Percentiles rank a stretch among this genome's conserved stretches.
Evolutionary conservation across 441 rosid species (phyloP).

Genomic region (Euphorbia corollata): DNA sequence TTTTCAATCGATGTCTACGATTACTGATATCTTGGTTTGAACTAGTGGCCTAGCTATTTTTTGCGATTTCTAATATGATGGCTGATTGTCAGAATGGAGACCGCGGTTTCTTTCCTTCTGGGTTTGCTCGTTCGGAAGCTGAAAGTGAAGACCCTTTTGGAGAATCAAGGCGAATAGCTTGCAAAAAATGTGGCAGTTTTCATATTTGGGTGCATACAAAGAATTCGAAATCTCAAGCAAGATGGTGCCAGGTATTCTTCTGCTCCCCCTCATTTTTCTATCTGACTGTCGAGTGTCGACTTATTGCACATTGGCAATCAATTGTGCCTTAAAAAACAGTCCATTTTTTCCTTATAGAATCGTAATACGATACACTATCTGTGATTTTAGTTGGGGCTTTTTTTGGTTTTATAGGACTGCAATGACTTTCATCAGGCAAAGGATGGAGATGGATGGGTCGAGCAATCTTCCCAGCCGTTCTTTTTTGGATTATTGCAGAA

Average conservation of each 20-base stretch:
- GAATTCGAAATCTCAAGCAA: constrained; percentile 76
- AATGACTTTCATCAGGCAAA: constrained; percentile 85
- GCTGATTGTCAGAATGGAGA: constrained; percentile 44
- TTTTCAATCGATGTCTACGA: not conserved
- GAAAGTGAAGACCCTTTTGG: constrained; percentile 55
- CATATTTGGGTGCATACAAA: constrained; percentile 73
- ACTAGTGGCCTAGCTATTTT: not conserved
- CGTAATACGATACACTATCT: no score
- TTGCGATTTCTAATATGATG: constrained; percentile 22
- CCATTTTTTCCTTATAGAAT: no score
- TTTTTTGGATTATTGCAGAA: constrained; percentile 77
- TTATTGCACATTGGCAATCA: not conserved
- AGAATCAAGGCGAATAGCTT: constrained; percentile 75
- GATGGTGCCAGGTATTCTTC: constrained; percentile 95
- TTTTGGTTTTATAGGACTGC: constrained; percentile 62
- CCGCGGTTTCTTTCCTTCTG: constrained; percentile 54
- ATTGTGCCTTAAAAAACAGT: no score
- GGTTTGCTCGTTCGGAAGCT: constrained; percentile 51
- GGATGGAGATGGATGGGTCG: constrained; percentile 99
- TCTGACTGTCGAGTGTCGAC: not conserved
- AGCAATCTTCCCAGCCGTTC: constrained; percentile 73
- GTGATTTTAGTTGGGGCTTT: not conserved
- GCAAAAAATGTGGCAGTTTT: constrained; percentile 70
- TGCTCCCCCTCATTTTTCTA: constrained; percentile 12
- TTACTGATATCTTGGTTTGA: not conserved